Evolutionary conservation across 208 protist species (phyloP).

Genomic region (Spongospora subterranea): DNA sequence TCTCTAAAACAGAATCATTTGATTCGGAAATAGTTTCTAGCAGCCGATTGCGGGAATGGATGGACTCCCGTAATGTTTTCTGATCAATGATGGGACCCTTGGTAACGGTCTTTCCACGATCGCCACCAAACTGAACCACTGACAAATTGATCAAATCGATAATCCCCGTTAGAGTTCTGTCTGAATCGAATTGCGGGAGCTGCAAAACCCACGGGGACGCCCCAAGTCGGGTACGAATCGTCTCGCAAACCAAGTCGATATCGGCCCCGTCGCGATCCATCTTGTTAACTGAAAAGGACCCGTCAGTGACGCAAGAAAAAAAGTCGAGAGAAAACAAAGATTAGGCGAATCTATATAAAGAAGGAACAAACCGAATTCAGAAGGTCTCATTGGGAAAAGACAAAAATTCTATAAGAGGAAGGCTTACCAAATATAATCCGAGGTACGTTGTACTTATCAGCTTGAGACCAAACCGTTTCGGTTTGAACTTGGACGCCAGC

Average conservation of each 20-base stretch:
- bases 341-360: neutral
- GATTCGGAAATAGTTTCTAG: constrained; percentile 1
- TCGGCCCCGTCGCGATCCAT: constrained; percentile 14
- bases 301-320: neutral
- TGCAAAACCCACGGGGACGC: constrained; percentile 31
- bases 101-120: neutral
- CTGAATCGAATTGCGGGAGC: neutral
- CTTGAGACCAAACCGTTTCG: constrained; percentile 33
- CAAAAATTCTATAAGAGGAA: neutral
- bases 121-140: neutral
- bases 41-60: neutral
- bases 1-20: neutral
- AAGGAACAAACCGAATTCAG: neutral
- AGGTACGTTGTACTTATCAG: constrained; percentile 72
- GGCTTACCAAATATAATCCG: constrained; percentile 95
- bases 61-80: neutral
- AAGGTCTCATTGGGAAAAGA: neutral
- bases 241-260: neutral
- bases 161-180: neutral
- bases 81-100: neutral
- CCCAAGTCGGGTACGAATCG: neutral
- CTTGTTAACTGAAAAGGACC: constrained; percentile 24
- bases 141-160: neutral
- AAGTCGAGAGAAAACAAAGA: neutral
- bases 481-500: constrained; percentile 86